A percentile compares a stretch with the other conserved stretches of the same genome.
These are phyloP conservation scores for Endotrypanum monterogeii DNA, from an alignment of 208 protist genomes.

Conservation along the genomic window DNA sequence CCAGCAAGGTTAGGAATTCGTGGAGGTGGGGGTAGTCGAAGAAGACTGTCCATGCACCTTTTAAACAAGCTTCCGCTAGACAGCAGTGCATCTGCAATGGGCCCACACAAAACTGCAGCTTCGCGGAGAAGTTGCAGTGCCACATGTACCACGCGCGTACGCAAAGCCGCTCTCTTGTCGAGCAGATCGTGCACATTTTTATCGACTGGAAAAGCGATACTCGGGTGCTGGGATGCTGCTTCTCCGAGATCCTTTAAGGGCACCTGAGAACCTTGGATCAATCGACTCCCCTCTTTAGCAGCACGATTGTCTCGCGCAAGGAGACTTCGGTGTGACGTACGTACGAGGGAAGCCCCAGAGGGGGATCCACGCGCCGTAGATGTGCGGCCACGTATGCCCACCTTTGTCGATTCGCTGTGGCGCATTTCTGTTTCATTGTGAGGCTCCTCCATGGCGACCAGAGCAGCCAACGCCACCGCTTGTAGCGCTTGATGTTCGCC, in stretches of 20 bases:
- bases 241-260: neutral
- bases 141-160: constrained; percentile 6
- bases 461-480: constrained; percentile 24
- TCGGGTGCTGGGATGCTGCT: neutral
- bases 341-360: neutral
- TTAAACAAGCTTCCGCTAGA: constrained; percentile 21
- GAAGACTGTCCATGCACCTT: constrained; percentile 9
- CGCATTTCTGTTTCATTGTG: neutral
- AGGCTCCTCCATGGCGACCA: constrained; percentile 11
- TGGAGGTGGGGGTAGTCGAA: neutral
- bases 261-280: neutral
- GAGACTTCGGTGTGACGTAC: constrained; percentile 15
- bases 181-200: neutral
- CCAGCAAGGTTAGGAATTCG: neutral
- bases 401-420: neutral
- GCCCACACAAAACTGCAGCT: constrained; percentile 9
- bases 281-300: neutral
- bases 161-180: constrained; percentile 1
- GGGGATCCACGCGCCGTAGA: neutral
- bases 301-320: constrained; percentile 7
- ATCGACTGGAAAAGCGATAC: neutral
- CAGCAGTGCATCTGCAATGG: constrained; percentile 22
- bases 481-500: constrained; percentile 52
- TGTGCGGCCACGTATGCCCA: neutral
- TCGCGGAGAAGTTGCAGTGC: constrained; percentile 21